phyloP scores from a whole-genome alignment of 108 stramenopile genomes.

The Aureococcus anophagefferens region DNA sequence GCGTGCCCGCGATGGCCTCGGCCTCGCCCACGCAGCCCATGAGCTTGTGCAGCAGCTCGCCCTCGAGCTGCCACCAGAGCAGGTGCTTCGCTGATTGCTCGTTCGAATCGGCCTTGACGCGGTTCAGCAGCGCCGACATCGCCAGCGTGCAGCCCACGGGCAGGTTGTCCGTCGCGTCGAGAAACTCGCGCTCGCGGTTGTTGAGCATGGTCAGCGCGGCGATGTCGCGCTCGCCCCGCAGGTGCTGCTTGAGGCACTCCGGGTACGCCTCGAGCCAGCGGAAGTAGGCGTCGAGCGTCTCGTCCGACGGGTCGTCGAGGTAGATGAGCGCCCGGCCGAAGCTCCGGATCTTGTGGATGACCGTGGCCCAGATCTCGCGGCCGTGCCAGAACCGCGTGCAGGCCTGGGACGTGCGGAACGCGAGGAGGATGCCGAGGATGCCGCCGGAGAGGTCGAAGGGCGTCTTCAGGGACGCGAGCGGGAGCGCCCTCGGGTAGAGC shows the following conservation, averaged over 20 bases:
- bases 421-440: conserved; percentile 72
- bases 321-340: conserved; percentile 34
- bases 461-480: background rate
- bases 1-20: conserved; percentile 87
- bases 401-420: conserved; percentile 63
- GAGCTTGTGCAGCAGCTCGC: conserved; percentile 60
- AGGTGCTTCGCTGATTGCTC: too few species aligned
- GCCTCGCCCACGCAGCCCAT: conserved; percentile 64
- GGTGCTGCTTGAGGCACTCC: conserved; percentile 23
- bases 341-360: conserved; percentile 53
- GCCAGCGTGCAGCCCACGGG: background rate
- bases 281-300: conserved; percentile 28
- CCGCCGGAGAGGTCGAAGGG: conserved; percentile 47
- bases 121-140: background rate
- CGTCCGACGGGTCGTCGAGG: conserved; percentile 27
- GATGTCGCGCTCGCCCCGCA: conserved; percentile 9
- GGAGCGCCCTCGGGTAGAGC: background rate
- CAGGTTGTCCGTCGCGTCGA: conserved; percentile 25
- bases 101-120: conserved; percentile 42
- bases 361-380: conserved; percentile 71
- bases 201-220: background rate
- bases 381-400: conserved; percentile 85
- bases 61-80: conserved; percentile 47
- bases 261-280: conserved; percentile 15
- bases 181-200: conserved; percentile 17